Conservation (phyloP, 1,284 basidiomycete genomes). For the Ceratobasidium sp. region DNA sequence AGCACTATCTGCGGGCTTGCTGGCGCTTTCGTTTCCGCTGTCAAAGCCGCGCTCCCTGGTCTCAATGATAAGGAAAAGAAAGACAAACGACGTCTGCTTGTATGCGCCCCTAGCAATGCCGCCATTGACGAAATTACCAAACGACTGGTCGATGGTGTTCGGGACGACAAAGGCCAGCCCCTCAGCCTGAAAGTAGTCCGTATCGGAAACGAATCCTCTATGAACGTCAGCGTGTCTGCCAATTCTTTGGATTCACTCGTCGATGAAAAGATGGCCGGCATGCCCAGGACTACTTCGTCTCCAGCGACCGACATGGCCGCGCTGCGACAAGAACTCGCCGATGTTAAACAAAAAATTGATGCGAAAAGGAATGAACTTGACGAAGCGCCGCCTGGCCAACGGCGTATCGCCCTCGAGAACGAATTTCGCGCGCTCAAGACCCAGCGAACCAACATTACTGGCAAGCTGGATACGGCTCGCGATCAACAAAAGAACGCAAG, state of each 20-base stretch:
- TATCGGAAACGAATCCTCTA: conserved; percentile 81
- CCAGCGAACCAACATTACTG: conserved; percentile 70
- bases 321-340: conserved; percentile 74
- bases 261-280: conserved; percentile 74
- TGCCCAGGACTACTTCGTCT: conserved; percentile 60
- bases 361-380: conserved; percentile 64
- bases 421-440: conserved; percentile 77
- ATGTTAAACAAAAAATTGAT: conserved; percentile 65
- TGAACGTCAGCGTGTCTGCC: conserved; percentile 87
- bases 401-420: conserved; percentile 51
- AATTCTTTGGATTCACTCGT: conserved; percentile 89
- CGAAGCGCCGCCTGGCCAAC: conserved; percentile 30
- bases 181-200: conserved; percentile 85
- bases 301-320: conserved; percentile 67
- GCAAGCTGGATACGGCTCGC: conserved; percentile 78
- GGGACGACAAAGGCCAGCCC: conserved; percentile 65
- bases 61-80: conserved; percentile 57
- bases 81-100: conserved; percentile 66
- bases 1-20: conserved; percentile 98
- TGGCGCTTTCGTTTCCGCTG: conserved; percentile 77
- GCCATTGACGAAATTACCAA: conserved; percentile 97
- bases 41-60: conserved; percentile 57
- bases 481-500: conserved; percentile 79
- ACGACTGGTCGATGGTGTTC: conserved; percentile 83
- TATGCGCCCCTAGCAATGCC: conserved; percentile 98